A percentile compares a stretch with the other conserved stretches of the same genome.
Evolutionary conservation across 352 stramenopile species (phyloP).

Genomic region (Phytopythium montanum): DNA sequence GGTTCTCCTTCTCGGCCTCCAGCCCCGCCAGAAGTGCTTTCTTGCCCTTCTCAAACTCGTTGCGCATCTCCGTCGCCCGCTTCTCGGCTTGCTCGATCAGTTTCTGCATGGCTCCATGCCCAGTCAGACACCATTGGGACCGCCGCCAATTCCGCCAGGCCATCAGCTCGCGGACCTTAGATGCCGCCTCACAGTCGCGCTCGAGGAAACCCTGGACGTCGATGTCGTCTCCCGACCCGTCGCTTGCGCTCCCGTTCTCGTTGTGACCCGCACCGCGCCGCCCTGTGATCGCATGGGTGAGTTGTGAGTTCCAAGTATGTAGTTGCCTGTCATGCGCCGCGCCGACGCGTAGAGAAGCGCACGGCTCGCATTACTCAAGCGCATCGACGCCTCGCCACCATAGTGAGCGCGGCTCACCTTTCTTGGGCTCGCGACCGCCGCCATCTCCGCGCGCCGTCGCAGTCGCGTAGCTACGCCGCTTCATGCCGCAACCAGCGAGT

Average conservation of each 20-base stretch:
- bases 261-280: slow-evolving; percentile 1
- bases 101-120: slow-evolving; percentile 27
- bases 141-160: background rate
- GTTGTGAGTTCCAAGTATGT: background rate
- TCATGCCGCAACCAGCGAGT: background rate
- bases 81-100: slow-evolving; percentile 53
- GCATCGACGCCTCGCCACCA: background rate
- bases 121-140: background rate
- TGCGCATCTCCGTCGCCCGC: slow-evolving; percentile 39
- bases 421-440: slow-evolving; percentile 1
- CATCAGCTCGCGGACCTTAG: slow-evolving; percentile 24
- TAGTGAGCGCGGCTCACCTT: no score
- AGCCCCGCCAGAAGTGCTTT: slow-evolving; percentile 48
- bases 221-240: slow-evolving; percentile 22
- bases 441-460: slow-evolving; percentile 2
- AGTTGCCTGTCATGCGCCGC: background rate
- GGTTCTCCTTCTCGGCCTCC: slow-evolving; percentile 58
- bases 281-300: background rate
- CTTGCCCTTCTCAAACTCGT: slow-evolving; percentile 51
- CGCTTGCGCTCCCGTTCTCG: background rate
- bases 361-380: background rate
- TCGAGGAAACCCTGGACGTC: slow-evolving; percentile 49
- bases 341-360: background rate
- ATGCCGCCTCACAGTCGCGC: slow-evolving; percentile 33
- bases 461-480: slow-evolving; percentile 6